Evolutionary conservation across 1,284 basidiomycete genomes (phyloP).

Genomic region (Moniliophthora roreri): DNA sequence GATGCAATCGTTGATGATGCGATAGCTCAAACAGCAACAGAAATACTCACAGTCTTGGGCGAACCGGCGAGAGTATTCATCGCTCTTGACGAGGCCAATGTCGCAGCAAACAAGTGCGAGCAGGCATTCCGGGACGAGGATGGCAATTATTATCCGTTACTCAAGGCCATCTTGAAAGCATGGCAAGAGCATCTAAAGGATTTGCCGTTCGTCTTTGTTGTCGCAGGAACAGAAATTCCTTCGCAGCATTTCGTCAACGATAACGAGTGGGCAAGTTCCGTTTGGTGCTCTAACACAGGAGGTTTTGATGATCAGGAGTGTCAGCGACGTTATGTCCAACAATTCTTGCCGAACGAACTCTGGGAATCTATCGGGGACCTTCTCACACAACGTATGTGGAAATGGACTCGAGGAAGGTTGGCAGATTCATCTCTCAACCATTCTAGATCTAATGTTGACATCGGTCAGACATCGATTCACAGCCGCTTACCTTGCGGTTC

Average conservation of each 20-base stretch:
- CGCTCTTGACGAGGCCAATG: not conserved
- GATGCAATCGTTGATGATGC: not conserved
- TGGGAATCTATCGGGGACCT: not conserved
- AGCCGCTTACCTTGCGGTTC: not conserved
- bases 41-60: not conserved
- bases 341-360: not conserved
- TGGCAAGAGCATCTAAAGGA: not conserved
- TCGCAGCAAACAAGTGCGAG: not conserved
- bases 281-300: not conserved
- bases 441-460: no score
- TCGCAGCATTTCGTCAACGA: not conserved
- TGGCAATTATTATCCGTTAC: not conserved
- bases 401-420: no score
- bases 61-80: not conserved
- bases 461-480: not conserved
- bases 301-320: not conserved
- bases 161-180: not conserved
- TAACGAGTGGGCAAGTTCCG: not conserved
- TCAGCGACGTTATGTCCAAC: not conserved
- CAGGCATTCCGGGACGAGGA: not conserved
- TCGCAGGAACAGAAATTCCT: not conserved
- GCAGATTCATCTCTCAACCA: not conserved
- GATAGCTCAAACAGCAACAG: not conserved
- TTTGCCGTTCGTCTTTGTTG: not conserved
- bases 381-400: not conserved